phyloP scores from a whole-genome alignment of 2,329 filamentous ascomycete species.

The Aspergillus jensenii region DNA sequence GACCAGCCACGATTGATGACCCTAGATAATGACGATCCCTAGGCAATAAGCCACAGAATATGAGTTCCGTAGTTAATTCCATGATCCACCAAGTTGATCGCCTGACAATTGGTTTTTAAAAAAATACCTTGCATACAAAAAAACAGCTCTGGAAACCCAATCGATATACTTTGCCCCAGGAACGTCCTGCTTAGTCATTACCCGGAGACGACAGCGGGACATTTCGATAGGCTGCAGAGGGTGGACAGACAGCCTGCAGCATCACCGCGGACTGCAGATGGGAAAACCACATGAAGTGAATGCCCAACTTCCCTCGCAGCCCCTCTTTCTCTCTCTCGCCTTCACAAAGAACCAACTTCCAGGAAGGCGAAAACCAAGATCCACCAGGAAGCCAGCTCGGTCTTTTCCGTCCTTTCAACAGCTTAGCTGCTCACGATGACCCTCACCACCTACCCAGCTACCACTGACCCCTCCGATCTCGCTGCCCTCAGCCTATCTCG shows the following conservation, averaged over 20 bases:
- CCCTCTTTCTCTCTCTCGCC: not conserved
- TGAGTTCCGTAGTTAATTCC: not conserved
- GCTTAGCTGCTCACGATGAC: slow-evolving; percentile 17
- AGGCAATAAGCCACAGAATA: slow-evolving; percentile 2
- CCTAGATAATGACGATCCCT: slow-evolving; percentile 4
- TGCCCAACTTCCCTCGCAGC: slow-evolving; percentile 7
- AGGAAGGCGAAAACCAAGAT: not conserved
- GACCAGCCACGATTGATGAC: slow-evolving; percentile 6
- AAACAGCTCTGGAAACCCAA: not conserved
- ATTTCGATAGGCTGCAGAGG: slow-evolving; percentile 1
- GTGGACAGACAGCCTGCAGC: not conserved
- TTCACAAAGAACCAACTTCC: not conserved
- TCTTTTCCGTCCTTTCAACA: not conserved
- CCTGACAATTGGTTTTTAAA: not conserved
- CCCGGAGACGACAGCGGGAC: not conserved
- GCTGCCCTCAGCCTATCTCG: slow-evolving; percentile 42
- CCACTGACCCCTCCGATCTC: slow-evolving; percentile 25
- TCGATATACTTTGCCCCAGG: not conserved
- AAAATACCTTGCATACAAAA: not conserved
- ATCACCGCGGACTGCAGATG: slow-evolving; percentile 1
- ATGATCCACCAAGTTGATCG: not conserved
- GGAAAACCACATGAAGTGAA: slow-evolving; percentile 3
- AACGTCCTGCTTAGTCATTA: slow-evolving; percentile 2
- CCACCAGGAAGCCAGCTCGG: not conserved
- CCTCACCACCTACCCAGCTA: slow-evolving; percentile 18